phyloP scores from a whole-genome alignment of 2,329 filamentous ascomycete species.

The Phialophora verrucosa region DNA sequence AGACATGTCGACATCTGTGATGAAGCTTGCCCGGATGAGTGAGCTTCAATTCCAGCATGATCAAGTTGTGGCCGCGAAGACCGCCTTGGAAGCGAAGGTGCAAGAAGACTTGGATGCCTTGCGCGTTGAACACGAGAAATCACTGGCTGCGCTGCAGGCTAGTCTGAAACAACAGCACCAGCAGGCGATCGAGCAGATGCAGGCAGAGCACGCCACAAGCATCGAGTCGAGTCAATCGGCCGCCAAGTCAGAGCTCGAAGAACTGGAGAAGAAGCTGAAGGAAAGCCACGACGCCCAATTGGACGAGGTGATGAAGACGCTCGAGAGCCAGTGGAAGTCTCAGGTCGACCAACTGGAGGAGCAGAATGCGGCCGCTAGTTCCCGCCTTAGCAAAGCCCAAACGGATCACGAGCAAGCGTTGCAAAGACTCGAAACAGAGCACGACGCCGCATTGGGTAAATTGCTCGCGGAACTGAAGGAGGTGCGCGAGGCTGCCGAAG shows the following conservation, averaged over 20 bases:
- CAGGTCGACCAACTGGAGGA: conserved; percentile 34
- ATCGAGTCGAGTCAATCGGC: conserved; percentile 29
- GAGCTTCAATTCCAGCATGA: conserved; percentile 32
- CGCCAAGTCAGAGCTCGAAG: conserved; percentile 29
- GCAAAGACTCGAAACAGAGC: conserved; percentile 21
- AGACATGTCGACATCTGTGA: conserved; percentile 29
- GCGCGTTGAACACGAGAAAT: conserved; percentile 28
- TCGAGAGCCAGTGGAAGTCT: conserved; percentile 36
- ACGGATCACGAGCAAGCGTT: conserved; percentile 29
- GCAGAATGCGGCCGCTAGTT: conserved; percentile 27
- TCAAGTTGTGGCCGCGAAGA: conserved; percentile 29
- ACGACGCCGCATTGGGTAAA: conserved; percentile 23
- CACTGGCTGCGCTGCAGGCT: conserved; percentile 21
- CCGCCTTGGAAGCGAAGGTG: conserved; percentile 16
- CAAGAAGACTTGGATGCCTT: conserved; percentile 27
- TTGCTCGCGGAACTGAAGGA: conserved; percentile 26
- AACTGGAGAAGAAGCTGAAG: conserved; percentile 32
- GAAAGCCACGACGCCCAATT: conserved; percentile 32
- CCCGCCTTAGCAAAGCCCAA: conserved; percentile 22
- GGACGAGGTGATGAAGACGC: conserved; percentile 37
- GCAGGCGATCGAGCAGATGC: conserved; percentile 29
- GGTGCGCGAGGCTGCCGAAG: conserved; percentile 19
- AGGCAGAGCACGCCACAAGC: conserved; percentile 35
- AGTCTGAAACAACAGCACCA: conserved; percentile 29
- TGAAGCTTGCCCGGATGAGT: conserved; percentile 31